phyloP scores from a whole-genome alignment of 192 early-diverging fungal genomes.

The Entomortierella parvispora region DNA sequence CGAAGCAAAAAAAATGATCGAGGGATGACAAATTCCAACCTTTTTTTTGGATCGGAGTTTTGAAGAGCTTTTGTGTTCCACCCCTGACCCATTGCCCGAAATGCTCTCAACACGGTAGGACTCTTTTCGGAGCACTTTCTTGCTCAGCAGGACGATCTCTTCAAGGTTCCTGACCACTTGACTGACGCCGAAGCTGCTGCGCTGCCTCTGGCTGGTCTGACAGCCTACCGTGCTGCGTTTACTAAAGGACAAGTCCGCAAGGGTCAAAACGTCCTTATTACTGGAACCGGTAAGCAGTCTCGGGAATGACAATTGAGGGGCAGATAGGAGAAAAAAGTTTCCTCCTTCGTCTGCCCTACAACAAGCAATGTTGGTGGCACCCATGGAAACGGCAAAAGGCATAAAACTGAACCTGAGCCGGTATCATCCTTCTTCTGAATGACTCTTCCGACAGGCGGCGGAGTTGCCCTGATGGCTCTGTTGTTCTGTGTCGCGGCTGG shows the following conservation, averaged over 20 bases:
- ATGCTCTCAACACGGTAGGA: background rate
- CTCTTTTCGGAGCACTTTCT: conserved; percentile 10
- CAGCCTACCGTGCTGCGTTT: conserved; percentile 64
- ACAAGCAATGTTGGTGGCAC: background rate
- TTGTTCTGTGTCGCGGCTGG: conserved; percentile 72
- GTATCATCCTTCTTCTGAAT: background rate
- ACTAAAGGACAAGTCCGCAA: conserved; percentile 60
- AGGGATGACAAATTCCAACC: conserved; percentile 1
- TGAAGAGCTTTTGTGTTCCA: background rate
- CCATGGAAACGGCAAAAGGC: background rate
- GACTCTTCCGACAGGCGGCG: conserved; percentile 55
- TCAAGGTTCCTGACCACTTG: conserved; percentile 62
- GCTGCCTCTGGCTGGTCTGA: conserved; percentile 70
- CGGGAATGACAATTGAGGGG: conserved; percentile 1
- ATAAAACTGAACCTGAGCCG: background rate
- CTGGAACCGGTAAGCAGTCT: conserved; percentile 62
- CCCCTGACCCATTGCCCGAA: conserved; percentile 4
- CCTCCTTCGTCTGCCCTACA: background rate
- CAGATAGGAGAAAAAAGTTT: background rate
- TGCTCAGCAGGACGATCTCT: conserved; percentile 36
- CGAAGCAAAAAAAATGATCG: background rate
- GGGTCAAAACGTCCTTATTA: conserved; percentile 65
- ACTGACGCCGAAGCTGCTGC: conserved; percentile 66
- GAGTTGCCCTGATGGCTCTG: conserved; percentile 69
- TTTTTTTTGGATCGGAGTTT: conserved; percentile 1